phyloP scores from a whole-genome alignment of 257 asterid species.

The Phtheirospermum japonicum region DNA sequence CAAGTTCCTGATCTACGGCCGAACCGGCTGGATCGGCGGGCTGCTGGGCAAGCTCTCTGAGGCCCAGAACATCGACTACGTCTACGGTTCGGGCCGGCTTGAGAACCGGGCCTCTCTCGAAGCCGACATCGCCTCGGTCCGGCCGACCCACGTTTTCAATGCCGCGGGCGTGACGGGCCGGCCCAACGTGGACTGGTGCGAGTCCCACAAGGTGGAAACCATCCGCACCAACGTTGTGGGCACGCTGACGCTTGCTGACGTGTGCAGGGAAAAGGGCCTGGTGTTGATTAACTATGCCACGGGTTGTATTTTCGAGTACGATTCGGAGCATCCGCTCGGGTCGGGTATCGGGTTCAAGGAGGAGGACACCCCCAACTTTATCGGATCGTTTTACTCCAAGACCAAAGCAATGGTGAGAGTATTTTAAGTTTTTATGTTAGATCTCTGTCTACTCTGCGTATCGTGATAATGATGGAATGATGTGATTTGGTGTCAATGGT shows the following conservation, averaged over 20 bases:
- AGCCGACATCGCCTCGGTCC: constrained; percentile 39
- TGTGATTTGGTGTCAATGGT: not conserved
- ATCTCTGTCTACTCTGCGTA: constrained; percentile 5
- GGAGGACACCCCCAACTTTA: constrained; percentile 69
- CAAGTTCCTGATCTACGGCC: constrained; percentile 72
- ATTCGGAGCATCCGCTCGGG: constrained; percentile 52
- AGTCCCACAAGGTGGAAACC: constrained; percentile 72
- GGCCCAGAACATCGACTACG: constrained; percentile 44
- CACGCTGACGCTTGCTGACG: constrained; percentile 69
- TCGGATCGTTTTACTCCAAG: constrained; percentile 75
- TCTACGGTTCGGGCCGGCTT: constrained; percentile 64
- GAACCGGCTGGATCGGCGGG: constrained; percentile 77
- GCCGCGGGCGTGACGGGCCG: constrained; percentile 79
- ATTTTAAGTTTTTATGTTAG: constrained; percentile 15
- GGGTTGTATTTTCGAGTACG: constrained; percentile 70
- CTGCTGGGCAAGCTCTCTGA: constrained; percentile 66
- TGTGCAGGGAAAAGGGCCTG: constrained; percentile 53
- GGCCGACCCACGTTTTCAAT: constrained; percentile 68
- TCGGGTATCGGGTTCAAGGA: constrained; percentile 76
- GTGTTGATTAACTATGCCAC: constrained; percentile 64
- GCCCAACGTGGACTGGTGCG: constrained; percentile 82
- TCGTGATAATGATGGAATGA: not conserved
- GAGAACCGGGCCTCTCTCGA: constrained; percentile 47
- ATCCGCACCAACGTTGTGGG: constrained; percentile 69
- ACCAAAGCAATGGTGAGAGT: constrained; percentile 71